Conservation (phyloP, 768 basidiomycete genomes). For the Tricholoma flavovirens region DNA sequence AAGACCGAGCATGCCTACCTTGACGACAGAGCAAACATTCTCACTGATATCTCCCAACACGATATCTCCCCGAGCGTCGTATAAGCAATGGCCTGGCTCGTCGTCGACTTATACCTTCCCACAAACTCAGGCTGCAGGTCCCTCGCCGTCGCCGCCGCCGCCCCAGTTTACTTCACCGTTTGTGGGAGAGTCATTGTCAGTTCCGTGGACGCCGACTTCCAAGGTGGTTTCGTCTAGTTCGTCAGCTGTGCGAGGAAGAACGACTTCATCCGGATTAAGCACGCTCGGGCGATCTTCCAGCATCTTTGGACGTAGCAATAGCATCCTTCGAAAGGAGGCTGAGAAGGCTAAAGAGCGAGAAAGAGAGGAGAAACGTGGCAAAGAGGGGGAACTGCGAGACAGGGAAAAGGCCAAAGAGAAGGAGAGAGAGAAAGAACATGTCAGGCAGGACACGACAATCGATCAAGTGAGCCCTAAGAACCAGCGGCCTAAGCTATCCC, state of each 20-base stretch:
- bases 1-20: conserved; percentile 23
- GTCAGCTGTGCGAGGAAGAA: conserved; percentile 9
- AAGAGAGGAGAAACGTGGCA: conserved; percentile 15
- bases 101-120: conserved; percentile 6
- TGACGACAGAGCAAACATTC: conserved; percentile 11
- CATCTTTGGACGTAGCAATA: conserved; percentile 11
- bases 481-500: conserved; percentile 26
- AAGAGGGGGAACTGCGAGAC: conserved; percentile 17
- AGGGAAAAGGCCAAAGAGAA: conserved; percentile 18
- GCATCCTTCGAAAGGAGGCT: conserved; percentile 12
- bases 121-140: not conserved
- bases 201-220: conserved; percentile 1
- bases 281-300: conserved; percentile 17
- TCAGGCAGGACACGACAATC: not conserved
- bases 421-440: conserved; percentile 5
- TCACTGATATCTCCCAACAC: not conserved
- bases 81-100: conserved; percentile 3
- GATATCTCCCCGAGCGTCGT: conserved; percentile 1
- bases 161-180: conserved; percentile 6
- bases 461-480: conserved; percentile 8
- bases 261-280: conserved; percentile 16
- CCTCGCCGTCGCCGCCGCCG: conserved; percentile 5
- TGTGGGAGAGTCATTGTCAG: not conserved
- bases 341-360: conserved; percentile 11
- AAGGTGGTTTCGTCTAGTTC: conserved; percentile 1